Evolutionary conservation across 257 asterid genomes (phyloP), one percentile per base, ranked within the genome.

Genomic region (Eustoma russellianum): DNA sequence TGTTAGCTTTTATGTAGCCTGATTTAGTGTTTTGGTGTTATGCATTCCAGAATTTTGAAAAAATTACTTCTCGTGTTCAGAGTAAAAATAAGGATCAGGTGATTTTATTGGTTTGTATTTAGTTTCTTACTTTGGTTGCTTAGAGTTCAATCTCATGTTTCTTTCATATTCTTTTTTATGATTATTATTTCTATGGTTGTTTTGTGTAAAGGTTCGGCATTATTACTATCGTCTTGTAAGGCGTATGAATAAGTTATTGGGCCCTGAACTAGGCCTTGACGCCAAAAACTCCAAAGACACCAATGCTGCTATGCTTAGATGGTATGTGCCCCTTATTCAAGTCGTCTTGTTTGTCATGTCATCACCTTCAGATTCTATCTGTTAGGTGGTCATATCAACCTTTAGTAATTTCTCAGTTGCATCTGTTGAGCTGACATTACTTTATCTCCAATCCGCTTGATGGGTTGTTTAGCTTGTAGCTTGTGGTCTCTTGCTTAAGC

Each of bases 61-160:
- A 83, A 70, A 92, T 92, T 62, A 92, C 97, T 53, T 65, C 65
- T 67, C 94, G 97, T 11, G 94, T 92, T 66, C 95, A 88, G 77
- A 92, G 97, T 76, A 92, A 92, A 76, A 92, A 88, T 67, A 92
- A 92, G 81, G 95, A 92, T 66, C 99, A 92, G 94, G 98, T 91
- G 55, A 62, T 55, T 14, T 24, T 24, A 24, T 24, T 24, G 30
- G 30, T 4, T 24, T 24, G 30, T 24, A 24, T 24, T 48, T 28
- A 15, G 41, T 38, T 38, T 38, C 43, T 38, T 38, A 38, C 43
- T 11, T 38, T 38, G 43, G 43, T 11, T 38, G 12, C 12, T 3
- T 38, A 38, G 43, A 38, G 7, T 8, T 38, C 43, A 38, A 38
- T 38, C 9, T 38, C 43, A 38, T 8, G 12, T 38, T 38, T 38